These are phyloP conservation scores for Dothidotthia symphoricarpi DNA, from an alignment of 2,329 filamentous ascomycete genomes.

Conservation along the genomic window DNA sequence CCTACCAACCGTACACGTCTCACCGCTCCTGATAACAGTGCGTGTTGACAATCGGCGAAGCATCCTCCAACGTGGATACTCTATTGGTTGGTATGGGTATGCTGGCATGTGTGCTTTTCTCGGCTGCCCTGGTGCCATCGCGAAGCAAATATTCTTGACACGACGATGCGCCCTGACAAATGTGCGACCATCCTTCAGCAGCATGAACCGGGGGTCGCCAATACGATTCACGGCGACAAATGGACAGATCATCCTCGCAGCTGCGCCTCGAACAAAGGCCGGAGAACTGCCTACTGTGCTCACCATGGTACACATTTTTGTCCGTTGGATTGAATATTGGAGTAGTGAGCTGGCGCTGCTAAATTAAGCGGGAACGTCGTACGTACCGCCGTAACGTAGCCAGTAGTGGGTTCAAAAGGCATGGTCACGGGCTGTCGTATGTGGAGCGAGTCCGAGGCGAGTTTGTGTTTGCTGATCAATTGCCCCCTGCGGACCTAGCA, in stretches of 20 bases:
- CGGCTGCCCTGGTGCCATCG: conserved; percentile 20
- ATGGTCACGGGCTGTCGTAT: neutral
- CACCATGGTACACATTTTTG: too few relatives aligned
- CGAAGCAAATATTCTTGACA: conserved; percentile 16
- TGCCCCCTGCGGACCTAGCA: conserved; percentile 14
- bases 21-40: conserved; percentile 21
- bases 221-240: conserved; percentile 2
- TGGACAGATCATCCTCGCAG: too few relatives aligned
- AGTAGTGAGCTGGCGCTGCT: neutral
- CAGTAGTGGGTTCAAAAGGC: neutral
- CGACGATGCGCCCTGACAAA: conserved; percentile 16
- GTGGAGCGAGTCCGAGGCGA: too few relatives aligned
- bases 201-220: too few relatives aligned
- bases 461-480: conserved; percentile 24
- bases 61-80: conserved; percentile 13
- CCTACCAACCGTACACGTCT: conserved; percentile 14
- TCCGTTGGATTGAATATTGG: too few relatives aligned
- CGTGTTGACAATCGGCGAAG: conserved; percentile 7
- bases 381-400: neutral
- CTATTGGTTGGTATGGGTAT: conserved; percentile 23
- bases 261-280: too few relatives aligned
- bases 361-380: neutral
- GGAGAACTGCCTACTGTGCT: too few relatives aligned
- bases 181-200: neutral
- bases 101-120: conserved; percentile 17